These are phyloP conservation scores for Sarcocystis neurona DNA, from an alignment of 169 alveolate genomes.

Conservation along the genomic window DNA sequence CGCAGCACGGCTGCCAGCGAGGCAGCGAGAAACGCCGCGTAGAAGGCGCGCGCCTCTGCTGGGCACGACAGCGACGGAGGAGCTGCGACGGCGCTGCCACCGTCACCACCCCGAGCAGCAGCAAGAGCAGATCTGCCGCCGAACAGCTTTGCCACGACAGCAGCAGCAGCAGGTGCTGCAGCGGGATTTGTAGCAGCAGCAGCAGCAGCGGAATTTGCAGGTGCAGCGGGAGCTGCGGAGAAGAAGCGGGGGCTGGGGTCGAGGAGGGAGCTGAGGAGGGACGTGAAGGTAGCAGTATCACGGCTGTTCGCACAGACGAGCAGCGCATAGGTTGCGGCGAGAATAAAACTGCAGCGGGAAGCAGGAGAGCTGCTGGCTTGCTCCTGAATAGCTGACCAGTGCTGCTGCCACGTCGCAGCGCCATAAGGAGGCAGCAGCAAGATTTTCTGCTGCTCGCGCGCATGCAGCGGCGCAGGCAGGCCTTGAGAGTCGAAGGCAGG, in stretches of 20 bases:
- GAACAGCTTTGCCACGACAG: neutral
- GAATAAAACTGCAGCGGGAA: conserved; percentile 1
- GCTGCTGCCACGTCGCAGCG: neutral
- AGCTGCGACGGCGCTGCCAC: no score
- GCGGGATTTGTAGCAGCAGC: neutral
- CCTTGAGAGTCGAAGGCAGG: conserved; percentile 2
- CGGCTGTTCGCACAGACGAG: neutral
- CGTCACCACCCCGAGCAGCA: no score
- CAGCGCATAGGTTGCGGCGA: neutral
- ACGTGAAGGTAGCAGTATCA: neutral
- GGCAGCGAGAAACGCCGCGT: conserved; percentile 21
- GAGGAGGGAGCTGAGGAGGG: neutral
- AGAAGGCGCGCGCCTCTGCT: neutral
- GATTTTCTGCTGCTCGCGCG: neutral
- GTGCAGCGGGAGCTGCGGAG: neutral
- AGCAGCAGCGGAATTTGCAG: neutral
- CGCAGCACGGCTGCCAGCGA: neutral
- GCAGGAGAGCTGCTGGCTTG: neutral
- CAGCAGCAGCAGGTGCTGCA: neutral
- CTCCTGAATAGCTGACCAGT: neutral
- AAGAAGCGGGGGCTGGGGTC: neutral
- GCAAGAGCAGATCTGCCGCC: neutral
- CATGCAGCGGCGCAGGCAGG: neutral
- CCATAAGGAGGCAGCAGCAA: neutral
- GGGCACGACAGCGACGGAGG: neutral